Base-by-base conservation (phyloP, 345 rosid genomes). In the Jatropha curcas region DNA sequence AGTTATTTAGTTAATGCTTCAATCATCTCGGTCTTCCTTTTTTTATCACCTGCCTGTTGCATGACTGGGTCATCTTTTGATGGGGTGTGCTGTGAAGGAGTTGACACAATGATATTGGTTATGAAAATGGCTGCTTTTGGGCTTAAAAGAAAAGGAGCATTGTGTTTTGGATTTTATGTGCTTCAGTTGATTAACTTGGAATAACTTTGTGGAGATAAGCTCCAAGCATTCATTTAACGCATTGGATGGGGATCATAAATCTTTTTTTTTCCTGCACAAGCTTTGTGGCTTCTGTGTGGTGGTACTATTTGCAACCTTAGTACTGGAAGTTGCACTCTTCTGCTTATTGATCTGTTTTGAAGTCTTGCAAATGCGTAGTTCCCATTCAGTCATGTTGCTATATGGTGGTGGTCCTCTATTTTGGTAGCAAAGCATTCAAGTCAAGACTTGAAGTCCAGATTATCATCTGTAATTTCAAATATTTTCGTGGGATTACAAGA, bases 361-460 rank as follows among this genome's bases (percentile, higher is more conserved):
- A 41, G 45, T 41, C 45, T 65, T 65, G 56, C 24, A 27, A 22
- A 65, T n/a, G n/a, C 28, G 59, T 68, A 53, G 35, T 31, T 61
- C 7, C 5, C 41, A 22, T 28, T n/a, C n/a, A 9, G 46, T 35
- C 35, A n/a, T n/a, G n/a, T n/a, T 63, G 70, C 72, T 39, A 7
- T 56, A 4, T 71, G 33, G 73, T 53, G 70, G 59, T 55, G 65
- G 56, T 46, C 71, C 60, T n/a, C 51, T n/a, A 37, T 39, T 34
- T 41, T 43, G 16, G 16, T 46, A 4, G 16, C 57, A 41, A 67
- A 63, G 68, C 27, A 13, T 65, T 13, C 22, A 46, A 66, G 35
- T 30, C 68, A 58, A 68, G 82, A 67, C 27, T 68, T 82, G 57
- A 39, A 53, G 58, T 74, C 70, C 74, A 43, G 76, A 69, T 62